Evolutionary conservation across 164 flowering plant genomes (phyloP), one percentile per base, ranked within the genome.

Genomic region (Piper betle): DNA sequence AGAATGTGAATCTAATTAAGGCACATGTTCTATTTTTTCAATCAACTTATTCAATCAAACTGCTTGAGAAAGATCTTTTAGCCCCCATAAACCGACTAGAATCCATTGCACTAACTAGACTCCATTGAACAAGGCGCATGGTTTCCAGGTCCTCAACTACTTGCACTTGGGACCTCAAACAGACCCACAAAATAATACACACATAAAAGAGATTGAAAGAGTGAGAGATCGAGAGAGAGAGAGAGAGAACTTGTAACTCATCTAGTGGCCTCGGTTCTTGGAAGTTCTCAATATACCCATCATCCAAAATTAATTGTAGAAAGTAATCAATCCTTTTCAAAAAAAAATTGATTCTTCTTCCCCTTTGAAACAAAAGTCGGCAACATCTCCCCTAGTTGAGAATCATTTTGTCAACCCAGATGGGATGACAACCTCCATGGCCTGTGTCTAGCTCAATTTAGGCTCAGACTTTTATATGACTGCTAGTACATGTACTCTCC

Each of bases 391-490:
- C 9, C 12, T 1, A 43, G 50, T 3, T 43, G 50, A 6, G 8
- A 43, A 6, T 43, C 12, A 7, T 10, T 43, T 43, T 43, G 50
- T 10, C 50, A 43, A 2, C 50, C 50, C 8, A 15, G 50, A 2
- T 15, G 12, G 50, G 19, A 37, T 7, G 13, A 6, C 39, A 20
- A 53, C 58, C 48, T 64, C 55, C n/a, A 48, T 40, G 12, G 7
- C 9, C 38, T 25, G 61, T 37, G n/a, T n/a, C 53, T 48, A 43
- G 46, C 39, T 50, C 46, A 37, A n/a, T 64, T 64, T 38, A 37
- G 52, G 55, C 37, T 19, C 5, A 19, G 5, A 9, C n/a, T 46
- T n/a, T 9, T 11, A 37, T n/a, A 19, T 9, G 17, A 3, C 5
- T 46, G 13, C 15, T 58, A 40, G 12, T 9, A 25, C 17, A 40